Evolutionary conservation across 306 rosid species (phyloP), one percentile per base, ranked within the genome.

Genomic region (Prunus salicina): DNA sequence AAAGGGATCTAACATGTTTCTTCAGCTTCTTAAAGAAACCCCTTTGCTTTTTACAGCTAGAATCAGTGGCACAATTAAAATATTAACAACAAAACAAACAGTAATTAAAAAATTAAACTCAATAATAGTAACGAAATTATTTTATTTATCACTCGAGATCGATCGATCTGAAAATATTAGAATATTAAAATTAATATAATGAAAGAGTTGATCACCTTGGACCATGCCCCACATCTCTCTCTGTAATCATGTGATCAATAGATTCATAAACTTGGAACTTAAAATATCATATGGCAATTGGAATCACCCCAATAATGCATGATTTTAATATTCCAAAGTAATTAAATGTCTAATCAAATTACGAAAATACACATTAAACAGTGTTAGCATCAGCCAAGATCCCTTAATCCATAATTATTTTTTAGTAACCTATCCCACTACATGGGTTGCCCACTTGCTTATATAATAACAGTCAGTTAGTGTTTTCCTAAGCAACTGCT

Each of bases 261-360:
- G 27, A 24, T 14, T 73, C 46, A 41, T 28, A 43, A 34, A 20
- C 16, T 6, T 18, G 3, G n/a, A 70, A 7, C 63, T 71, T 51
- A 28, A 52, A 19, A 32, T 19, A 52, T 4, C 52, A 32, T 8
- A 20, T 6, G 38, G 14, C 18, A 58, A 27, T 13, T 13, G 34
- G 27, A 38, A 20, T 38, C 72, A 19, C 77, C 50, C 25, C 69
- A 60, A 73, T 73, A 45, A 60, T 73, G 12, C 53, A n/a, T 52
- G 8, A 38, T 52, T 30, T 34, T 19, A 13, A 38, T 71, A 52
- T 15, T 71, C 64, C 43, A 32, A 71, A 38, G 24, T 56, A 20
- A 38, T 60, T 16, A 12, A 27, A n/a, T n/a, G n/a, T 72, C 55
- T 15, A 73, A 73, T 28, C 45, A 73, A 73, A 58, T 58, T 58